Evolutionary conservation across 176 grass and related monocot species (phyloP).

Genomic region (Musa itinerans): DNA sequence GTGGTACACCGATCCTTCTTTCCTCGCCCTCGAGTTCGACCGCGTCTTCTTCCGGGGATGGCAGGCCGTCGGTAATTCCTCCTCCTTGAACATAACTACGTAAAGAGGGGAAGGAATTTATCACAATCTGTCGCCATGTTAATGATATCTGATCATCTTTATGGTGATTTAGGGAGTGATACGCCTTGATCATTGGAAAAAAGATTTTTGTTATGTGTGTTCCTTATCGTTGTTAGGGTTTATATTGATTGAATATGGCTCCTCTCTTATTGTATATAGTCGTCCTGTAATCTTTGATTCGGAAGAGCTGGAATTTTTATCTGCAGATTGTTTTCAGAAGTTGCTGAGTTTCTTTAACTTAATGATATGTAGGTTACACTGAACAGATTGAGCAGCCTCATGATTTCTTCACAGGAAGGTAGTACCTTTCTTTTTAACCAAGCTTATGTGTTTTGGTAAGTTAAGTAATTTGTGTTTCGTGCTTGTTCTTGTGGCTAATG

Average conservation of each 20-base stretch:
- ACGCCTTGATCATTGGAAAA: no score
- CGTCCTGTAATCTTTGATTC: no score
- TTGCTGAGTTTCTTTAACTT: constrained; percentile 1
- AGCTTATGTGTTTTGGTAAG: not conserved
- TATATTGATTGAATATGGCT: not conserved
- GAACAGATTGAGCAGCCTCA: constrained; percentile 60
- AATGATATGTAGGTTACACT: constrained; percentile 47
- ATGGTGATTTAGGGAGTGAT: no score
- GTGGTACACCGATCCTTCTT: constrained; percentile 59
- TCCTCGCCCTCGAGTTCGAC: constrained; percentile 58
- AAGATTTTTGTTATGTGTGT: not conserved
- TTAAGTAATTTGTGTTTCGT: not conserved
- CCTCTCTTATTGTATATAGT: not conserved
- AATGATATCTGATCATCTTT: no score
- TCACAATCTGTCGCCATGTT: not conserved
- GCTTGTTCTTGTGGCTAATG: not conserved
- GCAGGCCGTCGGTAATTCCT: constrained; percentile 68
- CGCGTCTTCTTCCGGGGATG: constrained; percentile 71
- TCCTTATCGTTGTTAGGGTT: not conserved
- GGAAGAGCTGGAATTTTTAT: not conserved
- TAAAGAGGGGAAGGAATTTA: no score
- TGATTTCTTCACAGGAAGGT: constrained; percentile 95
- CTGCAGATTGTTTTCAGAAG: not conserved
- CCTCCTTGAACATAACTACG: not conserved
- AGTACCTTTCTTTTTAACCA: not conserved